These are phyloP conservation scores for Fusarium sp. DNA, from an alignment of 2,329 filamentous ascomycete genomes.

Conservation along the genomic window DNA sequence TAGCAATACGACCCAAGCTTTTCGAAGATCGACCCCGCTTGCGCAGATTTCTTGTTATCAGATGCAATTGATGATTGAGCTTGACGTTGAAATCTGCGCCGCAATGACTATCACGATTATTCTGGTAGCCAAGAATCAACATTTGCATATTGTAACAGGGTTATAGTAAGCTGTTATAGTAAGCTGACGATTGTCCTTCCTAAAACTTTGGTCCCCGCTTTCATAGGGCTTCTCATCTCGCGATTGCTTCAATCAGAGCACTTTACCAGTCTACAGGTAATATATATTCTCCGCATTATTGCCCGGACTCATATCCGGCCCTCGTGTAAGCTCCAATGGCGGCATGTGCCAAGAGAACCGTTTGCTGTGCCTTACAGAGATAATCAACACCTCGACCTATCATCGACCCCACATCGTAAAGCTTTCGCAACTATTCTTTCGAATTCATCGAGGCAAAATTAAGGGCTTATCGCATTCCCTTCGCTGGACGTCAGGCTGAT, in stretches of 20 bases:
- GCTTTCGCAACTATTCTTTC: neutral
- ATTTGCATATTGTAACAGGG: accelerated
- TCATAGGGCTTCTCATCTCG: neutral
- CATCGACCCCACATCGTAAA: neutral
- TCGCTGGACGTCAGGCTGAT: neutral
- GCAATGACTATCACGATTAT: neutral
- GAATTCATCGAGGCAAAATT: accelerated
- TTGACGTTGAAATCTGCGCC: no score
- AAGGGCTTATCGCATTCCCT: accelerated
- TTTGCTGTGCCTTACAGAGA: neutral
- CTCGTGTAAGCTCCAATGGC: neutral
- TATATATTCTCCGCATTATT: neutral
- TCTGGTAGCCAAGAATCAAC: neutral
- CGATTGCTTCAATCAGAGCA: neutral
- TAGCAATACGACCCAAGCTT: neutral
- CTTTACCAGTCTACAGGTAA: neutral
- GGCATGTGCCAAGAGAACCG: neutral
- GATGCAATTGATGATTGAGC: neutral
- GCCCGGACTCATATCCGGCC: neutral
- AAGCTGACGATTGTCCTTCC: neutral
- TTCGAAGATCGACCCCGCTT: neutral
- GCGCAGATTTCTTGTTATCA: neutral
- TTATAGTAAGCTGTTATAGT: neutral
- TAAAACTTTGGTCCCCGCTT: neutral
- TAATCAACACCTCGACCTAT: neutral